Evolutionary conservation across 352 stramenopile species (phyloP), one percentile per base, ranked within the genome.

Genomic region (Pythium aquatile): DNA sequence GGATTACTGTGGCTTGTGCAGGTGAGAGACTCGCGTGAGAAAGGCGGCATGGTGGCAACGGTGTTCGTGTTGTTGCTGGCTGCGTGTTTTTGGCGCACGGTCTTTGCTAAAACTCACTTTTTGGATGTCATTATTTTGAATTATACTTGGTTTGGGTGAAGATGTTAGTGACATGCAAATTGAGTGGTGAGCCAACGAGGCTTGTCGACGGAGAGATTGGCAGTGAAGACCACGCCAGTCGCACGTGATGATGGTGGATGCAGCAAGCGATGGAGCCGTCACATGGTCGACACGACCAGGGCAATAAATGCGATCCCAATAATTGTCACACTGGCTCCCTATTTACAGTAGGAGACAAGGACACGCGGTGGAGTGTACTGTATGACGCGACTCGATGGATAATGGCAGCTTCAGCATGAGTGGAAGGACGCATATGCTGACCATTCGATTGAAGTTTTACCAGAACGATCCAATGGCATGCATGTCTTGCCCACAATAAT

Each of bases 241-340:
- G 40, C 40, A 26, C 40, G 40, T 48, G 40, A 48, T 48, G 40
- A 48, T 8, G 40, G 40, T 48, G 40, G 40, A 48, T 48, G 14
- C 40, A 24, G 14, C 13, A 48, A 24, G 4, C 2, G 17, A 48
- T n/a, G n/a, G 5, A 9, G 14, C 40, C 40, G 40, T 48, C 40
- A 48, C 40, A 24, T 1, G 10, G 39, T 46, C 16, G 39, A 8
- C 3, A 17, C 11, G 39, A 46, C 39, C 11, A 17, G 11, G 39
- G 16, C 39, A 46, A 46, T 46, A 46, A 46, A 17, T 46, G 39
- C 16, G 32, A 35, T 24, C 32, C 8, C 32, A 35, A 35, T 35
- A 35, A 35, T 35, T 35, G 32, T 35, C 32, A 9, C 32, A 35
- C 32, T 35, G 32, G 32, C 5, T 35, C 32, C 5, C 32, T 35